These are phyloP conservation scores for Annulohypoxylon maeteangense DNA, from an alignment of 495 filamentous ascomycete species.

Conservation along the genomic window DNA sequence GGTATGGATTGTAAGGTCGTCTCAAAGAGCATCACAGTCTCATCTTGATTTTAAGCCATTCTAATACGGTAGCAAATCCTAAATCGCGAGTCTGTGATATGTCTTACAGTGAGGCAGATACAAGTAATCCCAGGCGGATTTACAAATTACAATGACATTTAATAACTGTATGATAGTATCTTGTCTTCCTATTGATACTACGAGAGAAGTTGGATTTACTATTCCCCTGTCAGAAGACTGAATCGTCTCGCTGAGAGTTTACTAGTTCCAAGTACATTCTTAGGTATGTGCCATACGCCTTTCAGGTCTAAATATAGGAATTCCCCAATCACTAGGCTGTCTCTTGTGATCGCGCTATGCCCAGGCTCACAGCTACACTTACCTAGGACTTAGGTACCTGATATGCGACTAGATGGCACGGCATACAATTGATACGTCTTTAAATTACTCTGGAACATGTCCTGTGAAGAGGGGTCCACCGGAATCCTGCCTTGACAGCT, in stretches of 20 bases:
- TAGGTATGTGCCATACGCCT: not conserved
- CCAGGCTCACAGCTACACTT: not conserved
- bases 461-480: not conserved
- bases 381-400: not conserved
- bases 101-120: conserved; percentile 10
- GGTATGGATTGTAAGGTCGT: too few relatives aligned
- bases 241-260: too few relatives aligned
- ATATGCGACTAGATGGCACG: not conserved
- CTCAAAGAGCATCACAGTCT: not conserved
- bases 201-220: too few relatives aligned
- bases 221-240: not conserved
- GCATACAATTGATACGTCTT: not conserved
- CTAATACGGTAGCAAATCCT: conserved; percentile 13
- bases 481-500: not conserved
- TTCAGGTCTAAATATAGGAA: not conserved
- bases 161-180: conserved; percentile 1
- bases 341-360: not conserved
- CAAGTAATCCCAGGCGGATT: conserved; percentile 7
- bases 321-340: not conserved
- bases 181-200: not conserved
- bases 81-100: not conserved
- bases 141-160: conserved; percentile 5
- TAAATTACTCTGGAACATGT: conserved; percentile 3
- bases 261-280: not conserved
- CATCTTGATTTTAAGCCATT: not conserved